phyloP scores from a whole-genome alignment of 139 green algal species.

The Chlamydomonas asymmetrica region DNA sequence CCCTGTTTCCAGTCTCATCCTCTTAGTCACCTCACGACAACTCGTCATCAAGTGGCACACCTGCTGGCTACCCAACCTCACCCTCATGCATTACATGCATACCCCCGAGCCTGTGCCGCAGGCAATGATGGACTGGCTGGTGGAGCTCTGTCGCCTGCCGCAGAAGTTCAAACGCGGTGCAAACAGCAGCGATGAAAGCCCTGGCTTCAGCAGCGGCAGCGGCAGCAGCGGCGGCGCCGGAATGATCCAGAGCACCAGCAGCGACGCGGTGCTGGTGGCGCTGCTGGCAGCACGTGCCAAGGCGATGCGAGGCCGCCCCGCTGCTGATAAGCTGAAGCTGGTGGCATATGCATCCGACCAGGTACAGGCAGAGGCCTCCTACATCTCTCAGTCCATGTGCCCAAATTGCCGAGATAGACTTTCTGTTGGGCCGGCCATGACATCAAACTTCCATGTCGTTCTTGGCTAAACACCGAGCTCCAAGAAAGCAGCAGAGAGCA shows the following conservation, averaged over 20 bases:
- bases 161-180: too few species aligned
- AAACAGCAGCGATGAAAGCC: neutral
- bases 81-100: neutral
- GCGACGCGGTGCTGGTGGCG: slow-evolving; percentile 65
- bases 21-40: neutral
- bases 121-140: slow-evolving; percentile 82
- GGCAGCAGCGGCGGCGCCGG: too few species aligned
- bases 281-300: slow-evolving; percentile 64
- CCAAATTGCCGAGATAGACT: too few species aligned
- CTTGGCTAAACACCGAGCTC: too few species aligned
- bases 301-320: slow-evolving; percentile 16
- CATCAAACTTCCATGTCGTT: too few species aligned
- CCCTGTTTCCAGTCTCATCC: neutral
- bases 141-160: slow-evolving; percentile 65
- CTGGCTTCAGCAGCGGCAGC: neutral
- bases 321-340: slow-evolving; percentile 28
- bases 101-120: slow-evolving; percentile 32
- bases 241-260: slow-evolving; percentile 49
- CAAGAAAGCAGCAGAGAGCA: too few species aligned
- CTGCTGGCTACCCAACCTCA: neutral
- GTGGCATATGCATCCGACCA: slow-evolving; percentile 52
- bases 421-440: too few species aligned
- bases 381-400: too few species aligned
- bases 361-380: too few species aligned
- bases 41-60: neutral